A percentile compares a stretch with the other conserved stretches of the same genome.
Evolutionary conservation across 768 basidiomycete genomes (phyloP).

Genomic region (Clitopilus hobsonii): DNA sequence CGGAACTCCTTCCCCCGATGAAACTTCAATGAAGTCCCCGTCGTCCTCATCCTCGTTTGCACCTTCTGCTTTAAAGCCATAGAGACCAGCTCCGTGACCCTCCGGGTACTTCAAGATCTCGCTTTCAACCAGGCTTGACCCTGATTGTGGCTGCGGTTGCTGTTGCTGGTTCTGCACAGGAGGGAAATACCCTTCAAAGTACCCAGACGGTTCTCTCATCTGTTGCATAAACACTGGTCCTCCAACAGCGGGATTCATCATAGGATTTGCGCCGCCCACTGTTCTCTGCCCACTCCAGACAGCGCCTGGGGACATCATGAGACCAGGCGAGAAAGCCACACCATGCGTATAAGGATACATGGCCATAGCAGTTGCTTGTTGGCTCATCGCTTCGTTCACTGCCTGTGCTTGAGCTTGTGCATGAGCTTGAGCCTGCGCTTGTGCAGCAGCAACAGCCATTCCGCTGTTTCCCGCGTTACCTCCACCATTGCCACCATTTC

Average conservation of each 20-base stretch:
- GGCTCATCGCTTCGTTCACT: neutral
- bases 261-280: constrained; percentile 36
- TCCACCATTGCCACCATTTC: neutral
- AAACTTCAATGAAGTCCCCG: too few relatives aligned
- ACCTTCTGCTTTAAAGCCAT: neutral
- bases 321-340: constrained; percentile 60
- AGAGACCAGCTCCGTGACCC: neutral
- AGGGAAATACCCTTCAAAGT: constrained; percentile 41
- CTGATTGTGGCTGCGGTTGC: constrained; percentile 5
- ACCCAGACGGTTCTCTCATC: constrained; percentile 33
- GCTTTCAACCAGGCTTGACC: constrained; percentile 22
- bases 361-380: neutral
- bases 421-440: too few relatives aligned
- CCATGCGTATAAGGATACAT: neutral
- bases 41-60: too few relatives aligned
- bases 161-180: constrained; percentile 8
- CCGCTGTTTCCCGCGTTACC: neutral
- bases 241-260: constrained; percentile 42
- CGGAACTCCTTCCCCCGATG: neutral
- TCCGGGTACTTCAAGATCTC: constrained; percentile 28
- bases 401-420: too few relatives aligned
- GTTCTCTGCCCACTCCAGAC: constrained; percentile 62
- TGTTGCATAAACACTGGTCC: constrained; percentile 33
- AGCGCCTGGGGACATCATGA: constrained; percentile 68
- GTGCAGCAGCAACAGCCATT: neutral